These are phyloP conservation scores for Podaxis rugospora DNA, from an alignment of 768 basidiomycete genomes.

Conservation along the genomic window DNA sequence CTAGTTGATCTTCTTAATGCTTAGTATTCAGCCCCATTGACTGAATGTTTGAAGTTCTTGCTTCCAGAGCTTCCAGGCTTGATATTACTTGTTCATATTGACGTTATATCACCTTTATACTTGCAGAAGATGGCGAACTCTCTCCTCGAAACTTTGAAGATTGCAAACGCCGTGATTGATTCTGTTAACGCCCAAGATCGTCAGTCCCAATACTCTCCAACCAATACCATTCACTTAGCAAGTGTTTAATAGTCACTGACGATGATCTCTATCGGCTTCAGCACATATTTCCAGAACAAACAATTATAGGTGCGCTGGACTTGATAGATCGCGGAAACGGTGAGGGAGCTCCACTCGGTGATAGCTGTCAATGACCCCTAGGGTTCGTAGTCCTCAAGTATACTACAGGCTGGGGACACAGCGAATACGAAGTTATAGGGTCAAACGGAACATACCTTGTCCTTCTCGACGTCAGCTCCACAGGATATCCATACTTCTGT, in stretches of 20 bases:
- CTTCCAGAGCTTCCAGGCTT: too few species aligned
- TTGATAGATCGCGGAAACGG: slow-evolving; percentile 71
- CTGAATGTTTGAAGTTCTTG: too few species aligned
- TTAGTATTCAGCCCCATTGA: too few species aligned
- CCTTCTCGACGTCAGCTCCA: slow-evolving; percentile 36
- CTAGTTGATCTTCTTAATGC: too few species aligned
- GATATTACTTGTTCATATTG: neutral
- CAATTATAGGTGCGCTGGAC: slow-evolving; percentile 69
- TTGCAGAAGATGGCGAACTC: neutral
- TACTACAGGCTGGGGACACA: slow-evolving; percentile 49
- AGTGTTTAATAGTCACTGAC: slow-evolving; percentile 28
- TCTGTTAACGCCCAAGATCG: neutral
- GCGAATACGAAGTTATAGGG: slow-evolving; percentile 65
- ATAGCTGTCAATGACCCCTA: neutral
- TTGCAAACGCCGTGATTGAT: slow-evolving; percentile 8
- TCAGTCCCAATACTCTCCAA: neutral
- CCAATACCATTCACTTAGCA: neutral
- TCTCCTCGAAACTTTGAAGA: neutral
- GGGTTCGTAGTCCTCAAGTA: slow-evolving; percentile 46
- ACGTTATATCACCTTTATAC: neutral
- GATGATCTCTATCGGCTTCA: slow-evolving; percentile 53
- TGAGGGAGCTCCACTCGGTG: slow-evolving; percentile 22
- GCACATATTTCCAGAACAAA: slow-evolving; percentile 55
- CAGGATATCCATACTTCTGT: slow-evolving; percentile 53
- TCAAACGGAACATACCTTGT: slow-evolving; percentile 62